Evolutionary conservation across 1,284 basidiomycete species (phyloP), one percentile per base, ranked within the genome.

Genomic region (Sanghuangporus baumii): DNA sequence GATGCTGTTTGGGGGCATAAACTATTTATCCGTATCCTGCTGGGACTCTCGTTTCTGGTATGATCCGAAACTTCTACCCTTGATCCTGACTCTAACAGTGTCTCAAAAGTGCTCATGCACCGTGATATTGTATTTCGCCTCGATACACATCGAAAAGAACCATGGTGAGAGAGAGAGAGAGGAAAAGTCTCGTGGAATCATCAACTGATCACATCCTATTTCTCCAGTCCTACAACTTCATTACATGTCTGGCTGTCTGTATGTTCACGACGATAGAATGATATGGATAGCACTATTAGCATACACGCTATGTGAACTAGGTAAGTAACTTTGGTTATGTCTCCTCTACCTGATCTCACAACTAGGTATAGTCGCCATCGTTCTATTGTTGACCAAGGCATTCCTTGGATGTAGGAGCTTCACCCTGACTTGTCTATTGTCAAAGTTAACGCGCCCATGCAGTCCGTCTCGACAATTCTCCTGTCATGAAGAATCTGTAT

Each of bases 1-100:
- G 52, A 54, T 54, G 52, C 52, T n/a, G 52, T 54, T 6, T 54
- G 52, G 52, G 52, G 52, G 8, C 52, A 54, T 37, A 54, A 54
- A 11, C 12, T 8, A n/a, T 6, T 37, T 9, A 18, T 54, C 26
- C 52, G 36, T 4, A 37, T 54, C 18, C 14, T 54, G 4, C 11
- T 54, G 36, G 34, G 6, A n/a, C 6, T 31, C 14, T 37, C 31
- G 6, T 54, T 36, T 18, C 31, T 54, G 52, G 52, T 54, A 37
- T 18, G 52, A 5, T 8, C 16, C 16, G 6, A 54, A 18, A 54
- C 16, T 16, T 36, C 11, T 37, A 6, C 7, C 9, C 11, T 14
- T 37, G 26, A 16, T 16, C n/a, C 6, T 18, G 16, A 14, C 14
- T 14, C 11, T 54, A 7, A 11, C 6, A 6, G 18, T 12, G 34